Evolutionary conservation across 2,329 filamentous ascomycete species (phyloP), one percentile per base, ranked within the genome.

Genomic region (Ampelomyces quisqualis): DNA sequence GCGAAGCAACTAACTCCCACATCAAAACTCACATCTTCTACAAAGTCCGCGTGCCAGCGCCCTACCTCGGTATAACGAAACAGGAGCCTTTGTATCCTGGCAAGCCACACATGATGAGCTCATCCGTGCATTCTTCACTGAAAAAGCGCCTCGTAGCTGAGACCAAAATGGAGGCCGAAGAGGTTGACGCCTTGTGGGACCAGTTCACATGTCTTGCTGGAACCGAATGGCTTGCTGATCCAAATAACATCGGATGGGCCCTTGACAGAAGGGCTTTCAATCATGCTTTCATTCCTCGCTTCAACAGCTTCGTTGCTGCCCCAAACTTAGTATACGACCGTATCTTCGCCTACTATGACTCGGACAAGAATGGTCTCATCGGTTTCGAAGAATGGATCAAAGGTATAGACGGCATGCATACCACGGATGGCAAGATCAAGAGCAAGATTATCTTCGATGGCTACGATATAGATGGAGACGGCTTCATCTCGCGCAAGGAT

Each of bases 301-400:
- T 86, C 10, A 86, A 85, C n/a, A 80, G 82, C 43, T 80, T 85
- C 21, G 84, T 89, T 40, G 82, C 86, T 8, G 79, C 85, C 1
- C 88, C 91, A 1, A 96, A 94, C 64, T 79, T 95, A 10, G 88
- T 98, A 44, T 93, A 95, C 62, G 91, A 98, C 65, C 86, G 93
- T 53, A 93, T 96, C 80, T 98, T 97, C 70, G 82, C 87, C 35
- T 96, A 96, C 67, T 98, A 96, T 67, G 93, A 98, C 68, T 87
- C 84, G 21, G 91, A 97, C 65, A 79, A 82, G 28, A 89, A 98
- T 62, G 87, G 86, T 15, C 74, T 95, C 6, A 96, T 98, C 57
- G 87, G 88, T 6, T 97, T 98, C 55, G 79, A 88, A 34, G 93
- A 98, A 64, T 98, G 96, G 60, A 72, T 97, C 17, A 82, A 85